These are phyloP conservation scores for Marasmius fiardii DNA, from an alignment of 1,284 basidiomycete genomes.

Conservation along the genomic window DNA sequence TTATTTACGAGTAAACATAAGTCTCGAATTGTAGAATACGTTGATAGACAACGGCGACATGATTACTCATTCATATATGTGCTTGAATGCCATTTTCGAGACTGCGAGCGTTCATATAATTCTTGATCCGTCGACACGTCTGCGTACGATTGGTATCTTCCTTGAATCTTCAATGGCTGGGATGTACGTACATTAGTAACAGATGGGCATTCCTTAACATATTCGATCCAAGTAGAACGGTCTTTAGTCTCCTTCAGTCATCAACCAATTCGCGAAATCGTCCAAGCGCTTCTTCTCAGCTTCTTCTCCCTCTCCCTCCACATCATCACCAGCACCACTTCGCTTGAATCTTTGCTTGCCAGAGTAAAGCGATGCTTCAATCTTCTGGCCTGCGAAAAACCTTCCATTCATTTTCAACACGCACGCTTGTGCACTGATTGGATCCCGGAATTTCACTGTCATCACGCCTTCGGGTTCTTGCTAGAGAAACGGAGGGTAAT, in stretches of 20 bases:
- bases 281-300: conserved; percentile 83
- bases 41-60: too few relatives aligned
- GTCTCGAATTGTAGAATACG: too few relatives aligned
- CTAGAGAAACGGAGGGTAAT: conserved; percentile 38
- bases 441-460: conserved; percentile 93
- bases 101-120: too few relatives aligned
- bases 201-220: too few relatives aligned
- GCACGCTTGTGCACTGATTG: conserved; percentile 86
- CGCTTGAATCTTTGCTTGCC: conserved; percentile 83
- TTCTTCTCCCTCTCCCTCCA: conserved; percentile 62
- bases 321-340: conserved; percentile 59
- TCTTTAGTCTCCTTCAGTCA: conserved; percentile 66
- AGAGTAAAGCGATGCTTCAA: conserved; percentile 79
- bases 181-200: too few relatives aligned
- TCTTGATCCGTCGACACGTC: too few relatives aligned
- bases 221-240: too few relatives aligned
- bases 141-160: too few relatives aligned
- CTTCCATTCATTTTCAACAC: conserved; percentile 95
- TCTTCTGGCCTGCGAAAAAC: conserved; percentile 83
- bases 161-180: too few relatives aligned
- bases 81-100: too few relatives aligned
- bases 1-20: too few relatives aligned
- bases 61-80: too few relatives aligned
- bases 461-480: conserved; percentile 93
- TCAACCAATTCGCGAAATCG: conserved; percentile 85